Evolutionary conservation across 495 filamentous ascomycete species (phyloP), one percentile per base, ranked within the genome.

Genomic region (Evernia prunastri): DNA sequence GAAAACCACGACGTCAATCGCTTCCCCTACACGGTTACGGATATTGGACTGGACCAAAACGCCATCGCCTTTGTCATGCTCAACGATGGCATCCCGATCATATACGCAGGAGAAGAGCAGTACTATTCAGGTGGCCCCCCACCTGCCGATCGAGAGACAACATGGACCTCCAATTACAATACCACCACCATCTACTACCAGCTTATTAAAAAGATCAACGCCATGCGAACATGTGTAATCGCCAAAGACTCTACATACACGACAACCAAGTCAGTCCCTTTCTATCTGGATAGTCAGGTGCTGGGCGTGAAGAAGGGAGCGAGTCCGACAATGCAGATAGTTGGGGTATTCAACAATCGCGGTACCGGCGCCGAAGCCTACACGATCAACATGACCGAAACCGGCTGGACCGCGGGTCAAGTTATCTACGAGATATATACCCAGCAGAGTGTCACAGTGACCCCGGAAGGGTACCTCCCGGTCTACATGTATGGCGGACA

Each of bases 1-100:
- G 90, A 93, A 68, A 95, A 95, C 69, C 90, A 95, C 68, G 90
- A 95, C 72, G 80, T 85, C 25, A 75, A 82, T 4, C 82, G 89
- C 5, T 90, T 89, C 72, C 74, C 87, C 8, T 85, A 79, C 15
- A 72, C 77, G 79, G 77, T 76, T n/a, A 60, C 72, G 29, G 77
- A 80, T 63, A 67, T 71, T 47, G 75, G 84, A 4, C 79, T 87
- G 6, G 78, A 84, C 36, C 85, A 84, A 72, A 88, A 93, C 69
- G 86, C 81, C 4, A 83, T 90, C 62, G 81, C 87, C 0, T 90
- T 87, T 69, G 86, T 81, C 27, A 82, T 93, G 60, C 84, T 95
- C 60, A 77, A 80, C 9, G 89, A 90, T 63, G 85, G 85, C 18
- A 84, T 87, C 25, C 85, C 86, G 1, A 86, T 87, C 69, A 80